phyloP scores from a whole-genome alignment of 129 eudicot species.

The Mikania micrantha region DNA sequence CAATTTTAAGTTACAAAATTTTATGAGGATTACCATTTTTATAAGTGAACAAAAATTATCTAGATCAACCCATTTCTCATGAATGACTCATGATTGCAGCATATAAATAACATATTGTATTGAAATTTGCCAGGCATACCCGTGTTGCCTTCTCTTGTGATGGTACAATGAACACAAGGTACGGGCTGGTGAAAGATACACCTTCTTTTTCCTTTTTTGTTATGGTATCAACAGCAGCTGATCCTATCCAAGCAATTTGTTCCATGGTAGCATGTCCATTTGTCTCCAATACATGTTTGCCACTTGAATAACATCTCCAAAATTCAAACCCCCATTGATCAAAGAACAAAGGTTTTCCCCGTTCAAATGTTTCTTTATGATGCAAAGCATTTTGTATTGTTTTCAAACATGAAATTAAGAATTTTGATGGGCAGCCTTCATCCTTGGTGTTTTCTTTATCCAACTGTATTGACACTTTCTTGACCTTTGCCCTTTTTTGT shows the following conservation, averaged over 20 bases:
- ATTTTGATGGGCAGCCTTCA: slow-evolving; percentile 63
- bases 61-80: neutral
- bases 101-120: neutral
- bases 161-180: slow-evolving; percentile 68
- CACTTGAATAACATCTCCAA: slow-evolving; percentile 66
- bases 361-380: slow-evolving; percentile 34
- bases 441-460: slow-evolving; percentile 11
- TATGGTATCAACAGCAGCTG: slow-evolving; percentile 75
- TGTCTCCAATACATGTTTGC: slow-evolving; percentile 58
- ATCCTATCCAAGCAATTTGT: slow-evolving; percentile 84
- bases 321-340: slow-evolving; percentile 81
- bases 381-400: slow-evolving; percentile 48
- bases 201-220: slow-evolving; percentile 80
- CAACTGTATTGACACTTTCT: slow-evolving; percentile 9
- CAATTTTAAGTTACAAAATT: too few relatives aligned
- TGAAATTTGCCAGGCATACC: slow-evolving; percentile 33
- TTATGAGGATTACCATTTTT: too few relatives aligned
- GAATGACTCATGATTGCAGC: neutral
- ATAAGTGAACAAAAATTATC: neutral
- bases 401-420: slow-evolving; percentile 61
- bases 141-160: slow-evolving; percentile 65
- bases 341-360: slow-evolving; percentile 47
- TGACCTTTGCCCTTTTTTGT: slow-evolving; percentile 17
- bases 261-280: slow-evolving; percentile 49
- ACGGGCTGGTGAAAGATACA: slow-evolving; percentile 49